phyloP scores from a whole-genome alignment of 2,329 filamentous ascomycete genomes.

The Stachybotrys chartarum region DNA sequence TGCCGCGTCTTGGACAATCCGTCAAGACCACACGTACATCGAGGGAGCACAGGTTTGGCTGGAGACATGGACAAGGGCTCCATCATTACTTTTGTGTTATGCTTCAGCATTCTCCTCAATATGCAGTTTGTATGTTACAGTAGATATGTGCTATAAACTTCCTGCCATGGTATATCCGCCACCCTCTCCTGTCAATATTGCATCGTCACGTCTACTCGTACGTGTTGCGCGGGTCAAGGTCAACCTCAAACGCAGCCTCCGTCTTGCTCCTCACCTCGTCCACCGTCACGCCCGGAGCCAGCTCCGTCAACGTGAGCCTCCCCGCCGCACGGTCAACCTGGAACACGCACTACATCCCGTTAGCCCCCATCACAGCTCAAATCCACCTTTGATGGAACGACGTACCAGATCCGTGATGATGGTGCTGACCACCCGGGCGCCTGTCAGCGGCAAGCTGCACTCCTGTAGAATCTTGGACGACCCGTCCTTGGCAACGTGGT shows the following conservation, averaged over 20 bases:
- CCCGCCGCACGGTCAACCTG: slow-evolving; percentile 58
- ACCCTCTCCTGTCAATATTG: too few species aligned
- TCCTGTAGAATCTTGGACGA: slow-evolving; percentile 58
- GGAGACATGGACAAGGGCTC: too few species aligned
- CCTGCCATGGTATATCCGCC: too few species aligned
- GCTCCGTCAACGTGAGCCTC: slow-evolving; percentile 59
- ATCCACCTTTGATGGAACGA: slow-evolving; percentile 8
- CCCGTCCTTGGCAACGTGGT: slow-evolving; percentile 63
- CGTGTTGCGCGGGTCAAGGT: slow-evolving; percentile 45
- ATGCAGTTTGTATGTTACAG: too few species aligned
- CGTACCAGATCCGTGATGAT: slow-evolving; percentile 68
- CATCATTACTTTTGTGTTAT: too few species aligned
- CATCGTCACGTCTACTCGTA: slow-evolving; percentile 16
- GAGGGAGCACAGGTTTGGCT: too few species aligned
- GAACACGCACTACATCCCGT: slow-evolving; percentile 52
- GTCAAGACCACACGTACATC: too few species aligned
- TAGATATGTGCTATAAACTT: too few species aligned
- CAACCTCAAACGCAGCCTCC: slow-evolving; percentile 58
- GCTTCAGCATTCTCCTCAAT: too few species aligned
- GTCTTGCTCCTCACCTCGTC: slow-evolving; percentile 66
- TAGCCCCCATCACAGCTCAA: slow-evolving; percentile 5
- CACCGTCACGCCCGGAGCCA: slow-evolving; percentile 60
- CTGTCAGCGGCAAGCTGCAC: slow-evolving; percentile 59
- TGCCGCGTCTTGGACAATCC: too few species aligned
- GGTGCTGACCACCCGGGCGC: slow-evolving; percentile 59